These are phyloP conservation scores for Epichloe sp. DNA, from an alignment of 2,329 filamentous ascomycete genomes.

Conservation along the genomic window DNA sequence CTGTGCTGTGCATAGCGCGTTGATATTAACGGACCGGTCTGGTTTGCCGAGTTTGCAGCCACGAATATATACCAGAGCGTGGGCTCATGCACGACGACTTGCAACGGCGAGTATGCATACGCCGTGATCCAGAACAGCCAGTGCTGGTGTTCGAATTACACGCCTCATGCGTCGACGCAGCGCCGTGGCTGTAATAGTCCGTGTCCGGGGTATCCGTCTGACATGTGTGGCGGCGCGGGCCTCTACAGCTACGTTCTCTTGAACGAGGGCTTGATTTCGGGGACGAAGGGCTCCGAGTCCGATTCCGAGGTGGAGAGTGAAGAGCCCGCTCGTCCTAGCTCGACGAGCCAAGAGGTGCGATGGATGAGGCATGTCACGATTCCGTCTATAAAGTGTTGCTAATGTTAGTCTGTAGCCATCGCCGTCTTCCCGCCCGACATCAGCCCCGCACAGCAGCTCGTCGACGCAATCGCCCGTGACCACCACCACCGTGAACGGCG, in stretches of 20 bases:
- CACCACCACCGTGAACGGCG: background rate
- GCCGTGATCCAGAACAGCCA: conserved; percentile 1
- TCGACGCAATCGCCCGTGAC: no score
- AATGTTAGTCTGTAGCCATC: no score
- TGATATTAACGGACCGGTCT: no score
- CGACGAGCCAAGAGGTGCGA: background rate
- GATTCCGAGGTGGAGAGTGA: background rate
- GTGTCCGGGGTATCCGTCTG: conserved; percentile 4
- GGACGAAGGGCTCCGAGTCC: background rate
- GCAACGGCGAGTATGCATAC: conserved; percentile 1
- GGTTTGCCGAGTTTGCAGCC: background rate
- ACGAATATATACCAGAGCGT: conserved; percentile 2
- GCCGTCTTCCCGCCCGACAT: no score
- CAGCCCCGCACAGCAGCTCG: no score
- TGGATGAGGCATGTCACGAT: no score
- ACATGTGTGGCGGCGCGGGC: conserved; percentile 1
- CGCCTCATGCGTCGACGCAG: background rate
- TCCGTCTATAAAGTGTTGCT: no score
- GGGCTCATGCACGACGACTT: conserved; percentile 1
- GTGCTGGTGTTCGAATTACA: conserved; percentile 5
- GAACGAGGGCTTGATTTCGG: background rate
- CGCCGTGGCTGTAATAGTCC: background rate
- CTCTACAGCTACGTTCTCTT: conserved; percentile 3
- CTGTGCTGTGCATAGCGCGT: no score
- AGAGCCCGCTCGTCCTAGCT: background rate